Evolutionary conservation across 192 early-diverging fungal genomes (phyloP).

Genomic region (Linnemannia elongata): DNA sequence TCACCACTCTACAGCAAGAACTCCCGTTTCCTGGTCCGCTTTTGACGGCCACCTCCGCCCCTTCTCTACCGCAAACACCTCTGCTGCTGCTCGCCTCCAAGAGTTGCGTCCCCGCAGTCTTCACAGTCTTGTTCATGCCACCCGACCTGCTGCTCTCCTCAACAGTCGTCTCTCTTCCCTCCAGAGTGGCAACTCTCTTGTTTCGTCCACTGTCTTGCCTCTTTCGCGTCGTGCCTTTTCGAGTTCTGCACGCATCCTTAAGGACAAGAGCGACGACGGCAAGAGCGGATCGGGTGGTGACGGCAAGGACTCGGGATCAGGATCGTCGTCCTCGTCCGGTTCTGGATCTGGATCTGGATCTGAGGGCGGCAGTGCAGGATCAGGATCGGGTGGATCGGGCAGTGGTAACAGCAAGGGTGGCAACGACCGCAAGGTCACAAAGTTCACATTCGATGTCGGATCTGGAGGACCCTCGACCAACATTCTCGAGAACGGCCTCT

Average conservation of each 20-base stretch:
- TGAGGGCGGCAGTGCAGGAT: not conserved
- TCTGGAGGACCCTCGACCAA: constrained; percentile 57
- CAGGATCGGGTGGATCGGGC: constrained; percentile 34
- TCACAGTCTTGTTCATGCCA: constrained; percentile 14
- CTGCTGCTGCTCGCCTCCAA: constrained; percentile 25
- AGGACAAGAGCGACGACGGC: constrained; percentile 38
- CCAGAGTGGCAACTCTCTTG: not conserved
- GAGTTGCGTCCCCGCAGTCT: constrained; percentile 33
- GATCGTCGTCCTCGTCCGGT: constrained; percentile 38
- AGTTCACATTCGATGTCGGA: constrained; percentile 54
- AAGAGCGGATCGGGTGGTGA: constrained; percentile 17
- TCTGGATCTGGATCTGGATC: constrained; percentile 35
- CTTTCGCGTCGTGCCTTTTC: constrained; percentile 43
- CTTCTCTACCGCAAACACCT: constrained; percentile 21
- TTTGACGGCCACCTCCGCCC: constrained; percentile 51
- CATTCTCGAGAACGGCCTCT: constrained; percentile 74
- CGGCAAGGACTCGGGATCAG: constrained; percentile 29
- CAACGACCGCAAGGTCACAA: constrained; percentile 26
- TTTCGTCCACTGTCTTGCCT: not conserved
- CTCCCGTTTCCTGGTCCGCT: constrained; percentile 36
- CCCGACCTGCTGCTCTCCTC: not conserved
- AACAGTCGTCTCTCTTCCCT: not conserved
- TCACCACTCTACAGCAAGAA: constrained; percentile 16
- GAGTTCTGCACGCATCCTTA: constrained; percentile 34
- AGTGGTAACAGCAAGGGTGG: constrained; percentile 24